Evolutionary conservation across 805 yeast species (phyloP).

Genomic region (Spathaspora boniae): DNA sequence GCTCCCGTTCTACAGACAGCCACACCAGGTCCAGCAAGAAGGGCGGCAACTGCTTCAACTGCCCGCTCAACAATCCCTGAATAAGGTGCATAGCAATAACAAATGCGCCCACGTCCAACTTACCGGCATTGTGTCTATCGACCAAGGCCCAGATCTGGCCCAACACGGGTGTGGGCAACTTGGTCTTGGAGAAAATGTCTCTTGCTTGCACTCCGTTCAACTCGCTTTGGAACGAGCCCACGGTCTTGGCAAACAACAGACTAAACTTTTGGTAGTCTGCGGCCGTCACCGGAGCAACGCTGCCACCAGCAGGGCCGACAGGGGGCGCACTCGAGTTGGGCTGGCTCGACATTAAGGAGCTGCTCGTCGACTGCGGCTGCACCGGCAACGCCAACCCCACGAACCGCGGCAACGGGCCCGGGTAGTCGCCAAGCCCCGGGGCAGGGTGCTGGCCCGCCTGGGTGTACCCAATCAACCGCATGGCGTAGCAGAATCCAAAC

Average conservation of each 20-base stretch:
- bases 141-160: constrained; percentile 89
- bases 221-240: constrained; percentile 49
- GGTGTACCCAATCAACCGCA: constrained; percentile 85
- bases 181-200: constrained; percentile 84
- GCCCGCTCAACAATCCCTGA: constrained; percentile 70
- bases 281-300: constrained; percentile 50
- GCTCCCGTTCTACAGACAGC: constrained; percentile 25
- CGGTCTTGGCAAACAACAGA: constrained; percentile 69
- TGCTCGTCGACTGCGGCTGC: constrained; percentile 32
- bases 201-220: constrained; percentile 79
- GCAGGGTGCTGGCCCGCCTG: constrained; percentile 66
- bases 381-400: constrained; percentile 25
- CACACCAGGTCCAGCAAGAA: constrained; percentile 39
- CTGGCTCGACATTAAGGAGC: constrained; percentile 40
- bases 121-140: constrained; percentile 73
- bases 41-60: constrained; percentile 54
- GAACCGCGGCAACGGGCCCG: constrained; percentile 68
- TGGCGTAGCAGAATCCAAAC: constrained; percentile 76
- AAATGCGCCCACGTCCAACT: constrained; percentile 70
- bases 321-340: constrained; percentile 33
- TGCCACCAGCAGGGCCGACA: constrained; percentile 26
- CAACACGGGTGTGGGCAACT: constrained; percentile 68
- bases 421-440: constrained; percentile 47
- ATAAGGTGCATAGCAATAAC: constrained; percentile 93
- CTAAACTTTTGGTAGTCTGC: constrained; percentile 62